These are phyloP conservation scores for Iberis amara DNA, from an alignment of 441 rosid genomes.

Conservation along the genomic window DNA sequence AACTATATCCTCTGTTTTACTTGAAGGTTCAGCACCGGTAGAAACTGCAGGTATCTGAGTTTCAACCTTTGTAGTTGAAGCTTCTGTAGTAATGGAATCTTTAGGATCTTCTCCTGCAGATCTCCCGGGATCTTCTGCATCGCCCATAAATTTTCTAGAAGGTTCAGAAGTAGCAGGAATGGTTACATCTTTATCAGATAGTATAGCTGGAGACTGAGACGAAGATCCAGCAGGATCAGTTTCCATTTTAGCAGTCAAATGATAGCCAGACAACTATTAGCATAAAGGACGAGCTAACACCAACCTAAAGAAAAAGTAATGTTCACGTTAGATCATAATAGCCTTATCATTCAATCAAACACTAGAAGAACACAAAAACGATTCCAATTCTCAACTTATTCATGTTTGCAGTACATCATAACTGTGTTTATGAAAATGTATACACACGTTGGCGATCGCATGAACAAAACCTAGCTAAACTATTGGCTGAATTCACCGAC, in stretches of 20 bases:
- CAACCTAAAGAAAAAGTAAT: neutral
- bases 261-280: no score
- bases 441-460: neutral
- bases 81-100: conserved; percentile 16
- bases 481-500: no score
- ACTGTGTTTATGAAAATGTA: no score
- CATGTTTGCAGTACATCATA: neutral
- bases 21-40: conserved; percentile 21
- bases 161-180: no score
- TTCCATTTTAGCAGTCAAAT: conserved; percentile 54
- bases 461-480: conserved; percentile 5
- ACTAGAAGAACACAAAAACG: no score
- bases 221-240: conserved; percentile 36
- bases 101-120: conserved; percentile 19
- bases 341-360: neutral
- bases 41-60: conserved; percentile 4
- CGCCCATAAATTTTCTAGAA: no score
- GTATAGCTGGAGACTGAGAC: conserved; percentile 32
- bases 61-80: conserved; percentile 18
- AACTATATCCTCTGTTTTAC: conserved; percentile 24
- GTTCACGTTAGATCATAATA: no score
- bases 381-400: neutral
- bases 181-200: conserved; percentile 13
- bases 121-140: conserved; percentile 17
- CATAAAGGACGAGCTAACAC: no score